phyloP scores from a whole-genome alignment of 2,329 filamentous ascomycete genomes.

The Xylariaceae sp. region DNA sequence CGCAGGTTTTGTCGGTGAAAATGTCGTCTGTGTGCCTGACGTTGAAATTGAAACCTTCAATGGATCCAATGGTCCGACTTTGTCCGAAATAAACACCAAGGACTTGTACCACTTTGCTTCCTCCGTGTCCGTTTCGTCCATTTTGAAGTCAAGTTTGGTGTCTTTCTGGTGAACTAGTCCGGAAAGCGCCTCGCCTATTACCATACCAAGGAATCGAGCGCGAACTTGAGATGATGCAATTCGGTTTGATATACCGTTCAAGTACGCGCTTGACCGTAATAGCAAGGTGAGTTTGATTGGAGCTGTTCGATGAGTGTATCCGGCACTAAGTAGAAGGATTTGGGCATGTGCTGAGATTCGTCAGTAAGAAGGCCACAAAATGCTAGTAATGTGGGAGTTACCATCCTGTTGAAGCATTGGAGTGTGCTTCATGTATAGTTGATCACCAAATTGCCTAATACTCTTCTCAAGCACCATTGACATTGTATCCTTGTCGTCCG shows the following conservation, averaged over 20 bases:
- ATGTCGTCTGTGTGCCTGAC: not conserved
- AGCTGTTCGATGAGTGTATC: constrained; percentile 65
- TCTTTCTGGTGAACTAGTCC: constrained; percentile 62
- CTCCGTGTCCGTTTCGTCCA: constrained; percentile 69
- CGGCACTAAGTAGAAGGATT: constrained; percentile 69
- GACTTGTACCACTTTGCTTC: constrained; percentile 74
- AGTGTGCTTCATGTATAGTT: constrained; percentile 80
- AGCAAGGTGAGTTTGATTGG: constrained; percentile 64
- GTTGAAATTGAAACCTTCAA: constrained; percentile 32
- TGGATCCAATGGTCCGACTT: constrained; percentile 51
- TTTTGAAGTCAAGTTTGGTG: constrained; percentile 74
- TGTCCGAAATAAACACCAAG: constrained; percentile 60
- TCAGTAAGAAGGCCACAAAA: too few species aligned
- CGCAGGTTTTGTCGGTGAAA: constrained; percentile 20
- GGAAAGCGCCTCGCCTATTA: constrained; percentile 71
- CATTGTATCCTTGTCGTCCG: constrained; percentile 47
- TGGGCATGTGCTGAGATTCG: constrained; percentile 65
- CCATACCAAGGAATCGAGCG: constrained; percentile 81
- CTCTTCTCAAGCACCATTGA: constrained; percentile 60
- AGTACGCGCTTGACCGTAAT: constrained; percentile 67
- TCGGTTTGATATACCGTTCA: constrained; percentile 79
- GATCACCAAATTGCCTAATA: constrained; percentile 74
- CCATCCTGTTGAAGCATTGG: constrained; percentile 87
- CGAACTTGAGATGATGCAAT: constrained; percentile 71
- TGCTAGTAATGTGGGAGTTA: constrained; percentile 32